phyloP scores from a whole-genome alignment of 2,329 filamentous ascomycete species.

The Beauveria bassiana region DNA sequence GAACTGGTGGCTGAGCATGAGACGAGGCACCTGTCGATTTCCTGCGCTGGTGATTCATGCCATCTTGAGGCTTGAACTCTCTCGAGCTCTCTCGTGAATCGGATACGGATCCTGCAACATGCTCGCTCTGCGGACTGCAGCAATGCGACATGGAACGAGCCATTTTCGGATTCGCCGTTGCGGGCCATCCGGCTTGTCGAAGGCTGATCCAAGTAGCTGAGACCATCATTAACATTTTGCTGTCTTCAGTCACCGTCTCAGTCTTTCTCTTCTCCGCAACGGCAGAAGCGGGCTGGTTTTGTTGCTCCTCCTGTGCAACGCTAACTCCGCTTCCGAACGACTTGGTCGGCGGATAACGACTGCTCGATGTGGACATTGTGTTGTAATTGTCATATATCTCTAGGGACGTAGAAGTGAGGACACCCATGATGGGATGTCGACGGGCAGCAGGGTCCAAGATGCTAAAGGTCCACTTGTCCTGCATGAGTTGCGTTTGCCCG shows the following conservation, averaged over 20 bases:
- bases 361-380: slow-evolving; percentile 42
- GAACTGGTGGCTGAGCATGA: slow-evolving; percentile 12
- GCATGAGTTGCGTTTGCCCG: slow-evolving; percentile 28
- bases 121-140: slow-evolving; percentile 15
- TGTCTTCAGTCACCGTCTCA: slow-evolving; percentile 23
- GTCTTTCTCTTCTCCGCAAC: slow-evolving; percentile 23
- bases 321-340: slow-evolving; percentile 21
- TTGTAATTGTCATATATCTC: slow-evolving; percentile 64
- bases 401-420: slow-evolving; percentile 54
- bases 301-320: slow-evolving; percentile 9
- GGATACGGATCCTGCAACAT: slow-evolving; percentile 2
- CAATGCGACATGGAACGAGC: slow-evolving; percentile 19
- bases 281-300: background rate
- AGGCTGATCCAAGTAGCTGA: slow-evolving; percentile 32
- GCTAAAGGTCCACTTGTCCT: slow-evolving; percentile 63
- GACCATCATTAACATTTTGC: slow-evolving; percentile 30
- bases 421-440: slow-evolving; percentile 68
- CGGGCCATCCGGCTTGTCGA: slow-evolving; percentile 29
- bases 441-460: slow-evolving; percentile 62
- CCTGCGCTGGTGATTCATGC: background rate
- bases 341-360: slow-evolving; percentile 39
- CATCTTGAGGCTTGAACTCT: slow-evolving; percentile 3
- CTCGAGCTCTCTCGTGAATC: slow-evolving; percentile 8
- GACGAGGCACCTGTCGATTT: slow-evolving; percentile 2
- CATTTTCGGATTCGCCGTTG: slow-evolving; percentile 22